These are phyloP conservation scores for Klebsormidium nitens DNA, from an alignment of 139 green algal genomes.

Conservation along the genomic window DNA sequence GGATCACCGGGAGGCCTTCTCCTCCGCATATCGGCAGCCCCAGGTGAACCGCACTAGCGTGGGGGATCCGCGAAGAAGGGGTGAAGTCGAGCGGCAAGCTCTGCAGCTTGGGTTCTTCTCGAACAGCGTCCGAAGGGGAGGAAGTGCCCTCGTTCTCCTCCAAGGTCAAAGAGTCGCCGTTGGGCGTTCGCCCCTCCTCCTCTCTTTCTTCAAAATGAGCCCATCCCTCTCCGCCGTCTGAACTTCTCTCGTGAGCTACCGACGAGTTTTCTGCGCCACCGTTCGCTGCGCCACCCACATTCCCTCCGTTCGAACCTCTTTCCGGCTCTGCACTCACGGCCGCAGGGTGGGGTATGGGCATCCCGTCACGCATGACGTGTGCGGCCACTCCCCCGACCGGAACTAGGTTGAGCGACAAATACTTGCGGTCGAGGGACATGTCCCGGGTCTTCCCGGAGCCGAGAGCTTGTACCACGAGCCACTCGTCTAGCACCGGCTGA, in stretches of 20 bases:
- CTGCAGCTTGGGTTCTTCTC: too few species aligned
- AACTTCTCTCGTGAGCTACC: slow-evolving; percentile 11
- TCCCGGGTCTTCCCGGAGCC: slow-evolving; percentile 24
- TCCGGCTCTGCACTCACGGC: too few species aligned
- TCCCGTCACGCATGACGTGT: slow-evolving; percentile 24
- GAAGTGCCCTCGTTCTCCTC: too few species aligned
- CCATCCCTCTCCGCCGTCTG: slow-evolving; percentile 7
- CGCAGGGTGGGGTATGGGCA: slow-evolving; percentile 1
- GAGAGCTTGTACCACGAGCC: slow-evolving; percentile 23
- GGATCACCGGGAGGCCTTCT: too few species aligned
- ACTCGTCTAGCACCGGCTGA: slow-evolving; percentile 17
- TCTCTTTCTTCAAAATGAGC: neutral
- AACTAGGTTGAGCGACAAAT: slow-evolving; percentile 15
- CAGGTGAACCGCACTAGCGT: neutral
- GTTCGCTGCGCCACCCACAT: neutral
- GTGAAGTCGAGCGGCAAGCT: too few species aligned
- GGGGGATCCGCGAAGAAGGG: slow-evolving; percentile 5
- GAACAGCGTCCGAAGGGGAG: too few species aligned
- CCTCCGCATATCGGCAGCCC: neutral
- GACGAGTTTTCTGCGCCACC: slow-evolving; percentile 2
- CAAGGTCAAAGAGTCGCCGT: too few species aligned
- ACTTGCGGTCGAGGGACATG: slow-evolving; percentile 29
- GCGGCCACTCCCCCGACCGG: slow-evolving; percentile 28
- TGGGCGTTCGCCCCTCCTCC: neutral
- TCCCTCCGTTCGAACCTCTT: too few species aligned